These are phyloP conservation scores for Trapa incisa DNA, from an alignment of 345 rosid genomes.

Conservation along the genomic window DNA sequence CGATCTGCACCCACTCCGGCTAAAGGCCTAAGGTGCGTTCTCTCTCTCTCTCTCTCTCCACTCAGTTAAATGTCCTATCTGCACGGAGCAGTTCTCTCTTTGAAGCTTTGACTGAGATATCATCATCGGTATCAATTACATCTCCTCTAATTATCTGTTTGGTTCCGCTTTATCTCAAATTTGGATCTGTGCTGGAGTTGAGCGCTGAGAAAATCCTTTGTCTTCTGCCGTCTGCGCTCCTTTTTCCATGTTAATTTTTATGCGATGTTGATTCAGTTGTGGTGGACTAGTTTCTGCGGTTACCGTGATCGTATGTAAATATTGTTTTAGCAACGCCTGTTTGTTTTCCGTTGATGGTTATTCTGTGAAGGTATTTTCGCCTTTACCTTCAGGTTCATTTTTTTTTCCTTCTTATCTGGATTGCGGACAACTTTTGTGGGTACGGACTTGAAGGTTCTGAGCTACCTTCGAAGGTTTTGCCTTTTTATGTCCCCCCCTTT, in stretches of 20 bases:
- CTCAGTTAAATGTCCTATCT: not conserved
- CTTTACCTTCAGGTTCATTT: not conserved
- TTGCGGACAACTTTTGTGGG: not conserved
- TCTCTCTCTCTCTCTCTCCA: not conserved
- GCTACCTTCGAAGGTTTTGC: not conserved
- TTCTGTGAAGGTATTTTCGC: not conserved
- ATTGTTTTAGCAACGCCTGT: not conserved
- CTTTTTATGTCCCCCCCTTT: not conserved
- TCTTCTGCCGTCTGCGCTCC: not conserved
- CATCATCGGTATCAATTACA: not conserved
- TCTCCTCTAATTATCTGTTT: not conserved
- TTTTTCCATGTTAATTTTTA: not conserved
- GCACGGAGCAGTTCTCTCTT: not conserved
- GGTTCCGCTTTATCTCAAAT: not conserved
- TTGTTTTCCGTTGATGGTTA: not conserved
- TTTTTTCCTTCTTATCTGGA: not conserved
- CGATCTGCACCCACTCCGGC: not conserved
- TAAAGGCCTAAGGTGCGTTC: not conserved
- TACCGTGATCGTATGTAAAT: not conserved
- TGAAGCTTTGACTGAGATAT: slow-evolving; percentile 1
- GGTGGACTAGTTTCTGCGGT: not conserved
- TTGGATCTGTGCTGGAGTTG: not conserved
- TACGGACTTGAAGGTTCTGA: not conserved
- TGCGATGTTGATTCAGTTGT: not conserved
- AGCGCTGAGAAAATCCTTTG: not conserved